Evolutionary conservation across 2,329 filamentous ascomycete species (phyloP), one percentile per base, ranked within the genome.

Genomic region (Clarireedia hainanense): DNA sequence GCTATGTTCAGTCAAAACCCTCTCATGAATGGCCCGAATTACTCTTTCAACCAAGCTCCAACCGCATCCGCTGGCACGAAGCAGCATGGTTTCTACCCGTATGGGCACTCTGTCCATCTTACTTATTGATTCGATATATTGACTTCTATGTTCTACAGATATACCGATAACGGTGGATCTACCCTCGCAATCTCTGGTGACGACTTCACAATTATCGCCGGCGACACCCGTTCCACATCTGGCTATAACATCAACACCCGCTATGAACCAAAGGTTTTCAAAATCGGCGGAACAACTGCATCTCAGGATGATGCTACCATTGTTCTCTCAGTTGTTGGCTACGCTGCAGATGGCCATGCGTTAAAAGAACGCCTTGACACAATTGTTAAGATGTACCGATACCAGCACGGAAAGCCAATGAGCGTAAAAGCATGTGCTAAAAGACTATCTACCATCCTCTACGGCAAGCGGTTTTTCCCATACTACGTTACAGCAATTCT

Each of bases 201-300:
- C 70, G 89, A 95, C 77, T 99, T 97, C 78, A 84, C 91, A 70
- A 95, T 99, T 75, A 84, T 99, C 72, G 94, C 94, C 46, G 94
- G 95, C 74, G 94, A 99, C 77, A 99, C 94, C 66, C 89, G 94
- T 71, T 89, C 90, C 69, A 96, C 91, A 55, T 88, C 89, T 62
- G 94, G 95, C 70, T 99, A 96, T 84, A 96, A 88, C 80, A 99
- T 99, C 85, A 96, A 99, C 83, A 91, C 91, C 58, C 88, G 94
- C 68, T 92, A 89, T 78, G 83, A 86, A 58, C 94, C 94, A 56
- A 99, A 99, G 76, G 88, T 99, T 61, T 99, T 96, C 83, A 91
- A 89, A 75, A 95, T 99, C 65, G 94, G 95, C 58, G 94, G 92
- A 53, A 89, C 91, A 58, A 91, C 88, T 43, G 83, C 90, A 52